Evolutionary conservation across 176 grass and related monocot genomes (phyloP).

Genomic region (Musa beccarii): DNA sequence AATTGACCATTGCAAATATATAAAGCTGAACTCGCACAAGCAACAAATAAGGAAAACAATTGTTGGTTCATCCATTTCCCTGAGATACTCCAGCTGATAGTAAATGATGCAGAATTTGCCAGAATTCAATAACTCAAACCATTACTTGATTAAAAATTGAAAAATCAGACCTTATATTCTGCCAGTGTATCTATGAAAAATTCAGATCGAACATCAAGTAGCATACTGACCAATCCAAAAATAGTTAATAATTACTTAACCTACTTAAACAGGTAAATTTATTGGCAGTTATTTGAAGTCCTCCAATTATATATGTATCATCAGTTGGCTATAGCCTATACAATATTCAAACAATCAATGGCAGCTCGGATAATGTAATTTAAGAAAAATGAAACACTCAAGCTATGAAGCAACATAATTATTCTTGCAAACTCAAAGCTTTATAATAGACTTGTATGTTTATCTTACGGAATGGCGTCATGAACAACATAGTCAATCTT

Average conservation of each 20-base stretch:
- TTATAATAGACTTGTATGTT: not conserved
- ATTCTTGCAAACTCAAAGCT: not conserved
- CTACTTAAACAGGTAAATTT: not conserved
- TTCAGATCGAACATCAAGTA: not conserved
- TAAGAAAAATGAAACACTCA: too few species aligned
- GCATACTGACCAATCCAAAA: not conserved
- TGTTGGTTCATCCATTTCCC: not conserved
- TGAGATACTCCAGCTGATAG: not conserved
- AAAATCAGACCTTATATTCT: too few species aligned
- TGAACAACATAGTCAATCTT: conserved; percentile 80
- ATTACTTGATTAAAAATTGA: not conserved
- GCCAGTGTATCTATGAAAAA: too few species aligned
- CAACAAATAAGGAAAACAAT: not conserved
- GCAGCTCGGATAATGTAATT: too few species aligned
- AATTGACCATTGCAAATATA: not conserved
- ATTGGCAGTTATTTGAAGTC: not conserved
- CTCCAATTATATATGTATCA: too few species aligned
- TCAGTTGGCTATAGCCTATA: too few species aligned
- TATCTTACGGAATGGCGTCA: conserved; percentile 77
- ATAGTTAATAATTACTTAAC: too few species aligned
- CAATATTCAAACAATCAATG: too few species aligned
- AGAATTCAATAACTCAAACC: not conserved
- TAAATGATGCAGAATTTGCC: not conserved
- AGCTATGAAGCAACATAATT: not conserved
- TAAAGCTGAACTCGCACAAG: not conserved